Evolutionary conservation across 495 filamentous ascomycete species (phyloP).

Genomic region (Thermothielavioides terrestris): DNA sequence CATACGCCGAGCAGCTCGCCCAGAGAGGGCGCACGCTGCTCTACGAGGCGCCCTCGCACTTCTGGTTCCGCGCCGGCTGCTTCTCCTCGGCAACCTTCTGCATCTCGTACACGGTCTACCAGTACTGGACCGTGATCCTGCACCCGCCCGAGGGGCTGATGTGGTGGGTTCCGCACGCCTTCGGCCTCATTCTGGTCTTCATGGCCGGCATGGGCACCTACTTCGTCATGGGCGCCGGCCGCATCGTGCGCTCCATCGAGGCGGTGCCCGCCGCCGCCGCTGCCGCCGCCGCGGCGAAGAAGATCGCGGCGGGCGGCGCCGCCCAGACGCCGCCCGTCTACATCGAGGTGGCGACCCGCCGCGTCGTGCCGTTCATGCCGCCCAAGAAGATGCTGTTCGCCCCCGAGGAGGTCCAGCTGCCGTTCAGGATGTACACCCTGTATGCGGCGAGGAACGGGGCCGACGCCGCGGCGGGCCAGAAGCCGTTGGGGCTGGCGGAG

Average conservation of each 20-base stretch:
- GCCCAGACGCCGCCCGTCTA: constrained; percentile 16
- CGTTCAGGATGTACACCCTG: constrained; percentile 27
- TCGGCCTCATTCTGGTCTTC: constrained; percentile 34
- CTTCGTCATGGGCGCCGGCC: constrained; percentile 35
- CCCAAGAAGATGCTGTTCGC: constrained; percentile 24
- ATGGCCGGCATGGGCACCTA: constrained; percentile 41
- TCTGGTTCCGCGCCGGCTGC: constrained; percentile 47
- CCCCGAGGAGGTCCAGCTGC: constrained; percentile 31
- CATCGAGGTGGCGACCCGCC: constrained; percentile 31
- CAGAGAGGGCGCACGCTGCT: constrained; percentile 40
- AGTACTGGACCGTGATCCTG: constrained; percentile 41
- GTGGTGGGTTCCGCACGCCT: constrained; percentile 36
- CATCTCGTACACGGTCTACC: constrained; percentile 47
- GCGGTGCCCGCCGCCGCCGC: constrained; percentile 17
- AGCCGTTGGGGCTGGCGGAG: constrained; percentile 15
- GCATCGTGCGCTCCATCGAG: constrained; percentile 36
- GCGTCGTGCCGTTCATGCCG: constrained; percentile 29
- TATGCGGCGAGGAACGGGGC: background rate
- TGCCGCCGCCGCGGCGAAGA: background rate
- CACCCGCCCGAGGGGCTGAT: constrained; percentile 35
- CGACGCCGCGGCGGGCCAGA: background rate
- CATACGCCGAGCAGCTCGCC: constrained; percentile 39
- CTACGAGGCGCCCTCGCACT: constrained; percentile 55
- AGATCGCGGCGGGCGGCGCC: background rate
- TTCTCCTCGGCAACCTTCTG: constrained; percentile 50